Base-by-base conservation (phyloP, 2,329 filamentous ascomycete genomes). In the Penicillium sp. region DNA sequence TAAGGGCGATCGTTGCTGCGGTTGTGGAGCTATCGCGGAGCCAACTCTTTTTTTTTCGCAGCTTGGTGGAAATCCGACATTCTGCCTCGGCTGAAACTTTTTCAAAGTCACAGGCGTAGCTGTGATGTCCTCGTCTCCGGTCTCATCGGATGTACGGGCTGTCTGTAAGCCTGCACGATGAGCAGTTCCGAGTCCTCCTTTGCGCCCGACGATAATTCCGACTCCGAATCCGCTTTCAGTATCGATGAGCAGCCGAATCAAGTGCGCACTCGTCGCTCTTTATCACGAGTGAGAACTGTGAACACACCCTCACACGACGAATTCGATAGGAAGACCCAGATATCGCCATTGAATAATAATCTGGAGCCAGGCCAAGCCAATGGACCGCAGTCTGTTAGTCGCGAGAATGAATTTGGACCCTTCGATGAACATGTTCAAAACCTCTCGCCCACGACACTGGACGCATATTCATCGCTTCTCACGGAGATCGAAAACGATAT, bases 401-500 rank as follows among this genome's bases (percentile, higher is more conserved):
- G 26, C 24, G 29, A 49, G 28, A 43, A 42, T 33, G 45, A 48
- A 36, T 47, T 39, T 42, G 49, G 45, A n/a, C 25, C 29, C 24
- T 32, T 43, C 9, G 18, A 52, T 45, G 37, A 5, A 9, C 50
- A 45, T 32, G 25, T 43, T 28, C 41, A 48, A 13, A 28, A 34
- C 49, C 46, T 75, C 5, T 66, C 68, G 29, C 58, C 58, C n/a
- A 65, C 62, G n/a, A 77, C 78, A 50, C 74, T 70, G 48, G 70
- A 77, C 37, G 67, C 69, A 25, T 82, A 82, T 56, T 67, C 70
- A 13, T 55, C 72, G 11, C 53, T 81, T 1, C 65, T 81, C 28
- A 84, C 86, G 54, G 66, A 71, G 24, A 77, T 81, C 27, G 81
- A 85, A 45, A 64, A 74, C n/a, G 61, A 61, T 27, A 25, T 55